Base-by-base conservation (phyloP, 805 yeast genomes). In the Maudiozyma saulgeensis region DNA sequence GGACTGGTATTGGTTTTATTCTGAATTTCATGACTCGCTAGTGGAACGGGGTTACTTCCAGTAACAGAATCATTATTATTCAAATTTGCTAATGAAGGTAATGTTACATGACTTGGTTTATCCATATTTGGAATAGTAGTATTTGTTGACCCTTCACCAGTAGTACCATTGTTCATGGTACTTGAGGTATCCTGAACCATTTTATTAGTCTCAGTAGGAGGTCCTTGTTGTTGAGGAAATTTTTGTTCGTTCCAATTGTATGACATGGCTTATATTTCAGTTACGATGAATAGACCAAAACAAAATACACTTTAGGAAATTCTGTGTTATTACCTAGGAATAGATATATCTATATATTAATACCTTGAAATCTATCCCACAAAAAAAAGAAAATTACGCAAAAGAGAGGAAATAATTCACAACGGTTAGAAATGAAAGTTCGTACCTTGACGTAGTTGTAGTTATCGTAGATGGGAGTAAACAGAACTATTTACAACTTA, bases 41-140 rank as follows among this genome's bases (percentile, higher is more conserved):
- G 16, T 19, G 31, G 16, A 23, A 15, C 18, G 5, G 31, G n/a
- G 6, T 25, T 15, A 15, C 16, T 23, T 41, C 15, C 43, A 6
- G 32, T 23, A 16, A 32, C 26, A 13, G 34, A 15, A 28, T 31
- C 40, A 9, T 34, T 32, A 28, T 44, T 44, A 32, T 46, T 49
- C 19, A 49, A 38, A 28, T 49, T 51, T 45, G 52, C 49, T 34
- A 51, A 41, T 4, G 54, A 49, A 12, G 54, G 54, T 31, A 51
- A 35, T 8, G 45, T 51, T 11, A 51, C 48, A 34, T 43, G 53
- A n/a, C 18, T 35, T 15, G 21, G 35, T 35, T 39, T 45, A 5
- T 43, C 37, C 4, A 40, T 19, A 25, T 16, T 43, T 6, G 16
- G 12, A 26, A 25, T 32, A n/a, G 35, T 13, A 39, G 26, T 45